Evolutionary conservation across 257 asterid genomes (phyloP), one percentile per base, ranked within the genome.

Genomic region (Handroanthus guayacan): DNA sequence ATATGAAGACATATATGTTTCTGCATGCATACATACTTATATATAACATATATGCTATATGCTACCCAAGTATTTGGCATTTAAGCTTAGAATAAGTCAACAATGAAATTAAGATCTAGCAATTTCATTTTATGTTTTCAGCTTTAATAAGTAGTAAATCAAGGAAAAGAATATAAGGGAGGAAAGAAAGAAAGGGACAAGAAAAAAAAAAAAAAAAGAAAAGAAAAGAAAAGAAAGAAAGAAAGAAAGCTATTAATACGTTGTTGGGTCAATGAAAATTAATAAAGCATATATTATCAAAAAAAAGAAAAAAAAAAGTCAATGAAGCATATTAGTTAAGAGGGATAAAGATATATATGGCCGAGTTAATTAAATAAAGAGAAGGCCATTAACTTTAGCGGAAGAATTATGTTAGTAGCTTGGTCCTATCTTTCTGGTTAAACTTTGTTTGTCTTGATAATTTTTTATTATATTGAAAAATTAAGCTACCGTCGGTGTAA

Each of bases 321-420:
- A 39, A 17, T 16, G 12, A 10, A 38, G 37, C 38, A 2, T 9
- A 52, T 31, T 48, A 51, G n/a, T 52, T 50, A 63, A 11, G 14
- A 50, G 1, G 8, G 13, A 55, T 6, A 2, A 38, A 17, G 1
- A 71, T 55, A 17, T n/a, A n/a, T n/a, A 14, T 0, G 62, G 20
- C 16, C 20, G 60, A 72, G 9, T 45, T 31, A 54, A 65, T 3
- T 67, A 54, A 18, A 51, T 16, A 75, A 55, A 63, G 66, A 63
- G 71, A 62, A 41, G 11, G 13, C 16, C n/a, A 51, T 65, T 25
- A 65, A 43, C 66, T 66, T 43, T 55, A 20, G 61, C 38, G 79
- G 63, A 38, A 45, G 72, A 50, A 65, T 65, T 65, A 52, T 75
- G 66, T 54, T 71, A 25, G 43, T 71, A 39, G 66, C 39, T 54